These are phyloP conservation scores for Seiridium cupressi DNA, from an alignment of 2,329 filamentous ascomycete species.

Conservation along the genomic window DNA sequence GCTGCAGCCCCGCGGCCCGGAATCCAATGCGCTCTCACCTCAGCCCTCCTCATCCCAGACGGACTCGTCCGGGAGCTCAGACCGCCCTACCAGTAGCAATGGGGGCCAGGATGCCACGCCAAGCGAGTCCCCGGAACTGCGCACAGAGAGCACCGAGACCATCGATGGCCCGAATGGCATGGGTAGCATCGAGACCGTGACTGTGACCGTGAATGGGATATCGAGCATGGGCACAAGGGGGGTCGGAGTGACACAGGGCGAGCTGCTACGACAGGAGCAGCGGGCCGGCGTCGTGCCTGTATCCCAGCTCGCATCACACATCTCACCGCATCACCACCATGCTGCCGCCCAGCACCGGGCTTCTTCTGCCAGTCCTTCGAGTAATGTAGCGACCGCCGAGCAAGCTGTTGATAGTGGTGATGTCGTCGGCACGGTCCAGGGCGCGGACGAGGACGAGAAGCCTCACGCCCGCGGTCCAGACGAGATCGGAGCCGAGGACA, in stretches of 20 bases:
- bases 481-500: constrained; percentile 81
- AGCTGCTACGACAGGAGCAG: constrained; percentile 83
- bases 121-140: constrained; percentile 55
- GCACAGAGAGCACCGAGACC: constrained; percentile 74
- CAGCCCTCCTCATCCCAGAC: constrained; percentile 8
- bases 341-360: background rate
- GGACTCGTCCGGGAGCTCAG: constrained; percentile 11
- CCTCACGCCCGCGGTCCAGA: constrained; percentile 84
- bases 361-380: background rate
- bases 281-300: constrained; percentile 75
- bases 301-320: constrained; percentile 51
- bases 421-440: constrained; percentile 28
- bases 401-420: constrained; percentile 23
- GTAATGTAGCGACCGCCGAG: constrained; percentile 11
- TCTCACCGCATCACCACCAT: constrained; percentile 19
- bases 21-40: constrained; percentile 20
- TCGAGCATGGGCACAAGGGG: constrained; percentile 49
- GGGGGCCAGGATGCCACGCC: constrained; percentile 31
- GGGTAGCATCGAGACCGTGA: constrained; percentile 78
- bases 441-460: constrained; percentile 56
- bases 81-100: constrained; percentile 24
- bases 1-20: constrained; percentile 46
- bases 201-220: constrained; percentile 70
- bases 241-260: constrained; percentile 73
- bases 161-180: constrained; percentile 79